These are phyloP conservation scores for Xylariaceae sp. DNA, from an alignment of 2,329 filamentous ascomycete genomes.

Conservation along the genomic window DNA sequence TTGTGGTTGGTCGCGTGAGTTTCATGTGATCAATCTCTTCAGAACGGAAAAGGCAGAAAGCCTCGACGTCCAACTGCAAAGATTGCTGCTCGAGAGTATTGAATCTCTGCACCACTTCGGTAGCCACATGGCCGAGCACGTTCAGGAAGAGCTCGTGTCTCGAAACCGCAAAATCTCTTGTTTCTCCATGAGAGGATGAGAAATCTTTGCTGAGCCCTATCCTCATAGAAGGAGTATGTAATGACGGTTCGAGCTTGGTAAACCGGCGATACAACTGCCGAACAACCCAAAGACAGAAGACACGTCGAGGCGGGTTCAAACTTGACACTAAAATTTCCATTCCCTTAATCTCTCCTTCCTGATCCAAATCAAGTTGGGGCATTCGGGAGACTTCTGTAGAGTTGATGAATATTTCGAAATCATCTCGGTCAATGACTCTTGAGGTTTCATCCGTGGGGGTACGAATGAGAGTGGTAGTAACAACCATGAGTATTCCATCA, in stretches of 20 bases:
- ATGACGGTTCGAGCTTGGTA: slow-evolving; percentile 17
- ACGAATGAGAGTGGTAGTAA: too few species aligned
- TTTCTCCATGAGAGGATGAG: too few species aligned
- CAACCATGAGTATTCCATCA: too few species aligned
- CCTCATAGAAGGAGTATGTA: too few species aligned
- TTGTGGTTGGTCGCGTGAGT: background rate
- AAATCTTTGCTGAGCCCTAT: slow-evolving; percentile 19
- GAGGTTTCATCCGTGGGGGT: too few species aligned
- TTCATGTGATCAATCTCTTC: too few species aligned
- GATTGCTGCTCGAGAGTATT: slow-evolving; percentile 24
- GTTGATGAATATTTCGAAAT: too few species aligned
- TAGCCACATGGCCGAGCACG: slow-evolving; percentile 26
- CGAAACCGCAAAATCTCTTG: too few species aligned
- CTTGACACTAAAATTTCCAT: slow-evolving; percentile 5
- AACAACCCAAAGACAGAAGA: slow-evolving; percentile 27
- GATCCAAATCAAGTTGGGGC: slow-evolving; percentile 15
- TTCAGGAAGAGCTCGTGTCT: slow-evolving; percentile 27
- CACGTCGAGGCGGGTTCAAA: slow-evolving; percentile 16
- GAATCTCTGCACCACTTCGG: slow-evolving; percentile 24
- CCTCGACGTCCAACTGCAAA: slow-evolving; percentile 21
- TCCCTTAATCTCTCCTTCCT: slow-evolving; percentile 14
- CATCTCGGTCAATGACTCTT: too few species aligned
- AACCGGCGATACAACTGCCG: slow-evolving; percentile 29
- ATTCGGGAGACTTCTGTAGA: slow-evolving; percentile 10
- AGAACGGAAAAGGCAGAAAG: slow-evolving; percentile 24